Evolutionary conservation across 805 yeast species (phyloP), one percentile per base, ranked within the genome.

Genomic region (Suhomyces sp.): DNA sequence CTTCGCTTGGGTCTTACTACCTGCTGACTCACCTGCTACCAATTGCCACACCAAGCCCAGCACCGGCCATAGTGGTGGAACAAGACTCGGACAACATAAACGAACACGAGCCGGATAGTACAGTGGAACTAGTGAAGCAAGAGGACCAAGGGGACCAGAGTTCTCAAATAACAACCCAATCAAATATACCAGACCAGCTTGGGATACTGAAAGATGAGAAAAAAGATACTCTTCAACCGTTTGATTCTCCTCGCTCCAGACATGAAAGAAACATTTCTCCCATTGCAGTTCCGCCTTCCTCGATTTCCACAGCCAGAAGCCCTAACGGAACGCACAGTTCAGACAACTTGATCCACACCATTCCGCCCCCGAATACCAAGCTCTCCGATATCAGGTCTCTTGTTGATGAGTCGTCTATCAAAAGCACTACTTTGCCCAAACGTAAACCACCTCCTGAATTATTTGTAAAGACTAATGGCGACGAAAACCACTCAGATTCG

Each of bases 361-460:
- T 29, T 35, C 49, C 49, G 1, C 52, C 47, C 31, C 31, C 52
- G 6, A 46, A 56, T 15, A 46, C 47, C n/a, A 33, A 23, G 23
- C 15, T 47, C 46, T 46, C n/a, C 54, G 54, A 55, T 52, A 35
- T 49, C n/a, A 44, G 17, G 22, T 57, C 24, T 9, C 19, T 33
- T 22, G 29, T 19, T 17, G 48, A 52, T 38, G 49, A 31, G 6
- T 29, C 36, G 45, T 19, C 35, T 10, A 24, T 24, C 27, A 23
- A 22, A 6, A 24, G 27, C 31, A 4, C 13, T 15, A 42, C 46
- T 13, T 42, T 24, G 15, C 50, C 53, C 24, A 64, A 60, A 49
- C 61, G 74, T 33, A 69, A 64, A 56, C 73, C 72, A 27, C 74
- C 69, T 9, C 71, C 70, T 47, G 50, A 13, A 6, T 2, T 33